A percentile compares a stretch with the other conserved stretches of the same genome.
phyloP scores from a whole-genome alignment of 2,329 filamentous ascomycete species.

The Verticillium isaacii region DNA sequence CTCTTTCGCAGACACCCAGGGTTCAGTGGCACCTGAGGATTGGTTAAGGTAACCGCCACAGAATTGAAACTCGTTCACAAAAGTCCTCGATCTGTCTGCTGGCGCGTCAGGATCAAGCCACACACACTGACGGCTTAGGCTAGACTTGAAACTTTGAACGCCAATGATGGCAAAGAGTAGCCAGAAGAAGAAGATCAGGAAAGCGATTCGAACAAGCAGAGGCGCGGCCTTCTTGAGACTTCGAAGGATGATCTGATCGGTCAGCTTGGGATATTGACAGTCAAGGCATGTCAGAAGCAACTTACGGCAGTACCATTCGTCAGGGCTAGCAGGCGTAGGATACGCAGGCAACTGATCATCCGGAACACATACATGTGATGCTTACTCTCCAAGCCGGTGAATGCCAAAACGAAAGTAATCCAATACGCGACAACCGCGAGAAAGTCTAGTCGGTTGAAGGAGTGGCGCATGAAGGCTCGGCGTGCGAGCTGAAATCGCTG shows the following conservation, averaged over 20 bases:
- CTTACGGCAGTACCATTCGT: constrained; percentile 89
- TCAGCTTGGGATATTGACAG: background rate
- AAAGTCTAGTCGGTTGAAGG: constrained; percentile 94
- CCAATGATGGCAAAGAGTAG: constrained; percentile 94
- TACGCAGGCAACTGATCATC: constrained; percentile 94
- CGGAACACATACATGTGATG: constrained; percentile 84
- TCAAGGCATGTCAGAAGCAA: constrained; percentile 7
- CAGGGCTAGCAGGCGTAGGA: constrained; percentile 82
- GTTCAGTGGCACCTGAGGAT: constrained; percentile 41
- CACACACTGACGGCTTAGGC: constrained; percentile 70
- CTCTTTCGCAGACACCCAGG: constrained; percentile 55
- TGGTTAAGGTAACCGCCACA: constrained; percentile 79
- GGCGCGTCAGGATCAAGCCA: constrained; percentile 65
- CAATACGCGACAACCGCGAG: constrained; percentile 92
- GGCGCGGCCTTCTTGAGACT: constrained; percentile 96
- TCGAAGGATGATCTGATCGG: constrained; percentile 74
- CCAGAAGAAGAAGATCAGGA: constrained; percentile 97
- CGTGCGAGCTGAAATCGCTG: constrained; percentile 83
- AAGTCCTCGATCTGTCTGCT: constrained; percentile 50
- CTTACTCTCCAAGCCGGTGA: constrained; percentile 62
- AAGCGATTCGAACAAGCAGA: constrained; percentile 84
- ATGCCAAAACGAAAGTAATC: constrained; percentile 75
- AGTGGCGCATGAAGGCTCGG: constrained; percentile 87
- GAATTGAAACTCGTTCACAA: constrained; percentile 64
- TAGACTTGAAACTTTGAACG: constrained; percentile 92